phyloP scores from a whole-genome alignment of 805 yeast genomes.

The Ascoidea rubescens region DNA sequence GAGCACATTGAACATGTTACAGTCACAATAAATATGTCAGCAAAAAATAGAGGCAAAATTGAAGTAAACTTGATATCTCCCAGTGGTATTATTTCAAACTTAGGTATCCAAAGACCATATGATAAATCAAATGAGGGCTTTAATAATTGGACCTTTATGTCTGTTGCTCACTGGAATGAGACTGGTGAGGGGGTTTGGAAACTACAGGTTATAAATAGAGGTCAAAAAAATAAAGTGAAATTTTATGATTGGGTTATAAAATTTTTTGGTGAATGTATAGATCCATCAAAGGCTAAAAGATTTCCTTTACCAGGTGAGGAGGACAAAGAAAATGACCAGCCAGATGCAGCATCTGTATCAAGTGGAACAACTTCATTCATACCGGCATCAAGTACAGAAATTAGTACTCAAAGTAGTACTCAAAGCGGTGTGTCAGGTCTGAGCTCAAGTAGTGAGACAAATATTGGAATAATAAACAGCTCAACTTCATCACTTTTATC shows the following conservation, averaged over 20 bases:
- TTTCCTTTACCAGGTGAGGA: conserved; percentile 30
- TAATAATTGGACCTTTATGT: conserved; percentile 79
- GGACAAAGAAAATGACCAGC: conserved; percentile 10
- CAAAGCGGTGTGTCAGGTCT: not conserved
- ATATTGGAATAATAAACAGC: not conserved
- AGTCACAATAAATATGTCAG: conserved; percentile 56
- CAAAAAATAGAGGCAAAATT: conserved; percentile 57
- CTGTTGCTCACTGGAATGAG: conserved; percentile 98
- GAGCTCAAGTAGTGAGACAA: not conserved
- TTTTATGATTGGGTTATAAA: conserved; percentile 64
- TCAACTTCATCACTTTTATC: not conserved
- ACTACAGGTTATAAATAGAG: conserved; percentile 41
- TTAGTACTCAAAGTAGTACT: too few species aligned
- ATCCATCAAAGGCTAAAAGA: conserved; percentile 44
- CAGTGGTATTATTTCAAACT: conserved; percentile 51
- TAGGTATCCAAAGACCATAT: conserved; percentile 51
- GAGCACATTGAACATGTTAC: conserved; percentile 77
- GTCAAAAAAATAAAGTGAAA: conserved; percentile 21
- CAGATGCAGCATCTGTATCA: not conserved
- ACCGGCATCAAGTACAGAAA: conserved; percentile 5
- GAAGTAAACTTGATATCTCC: conserved; percentile 62
- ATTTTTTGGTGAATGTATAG: conserved; percentile 69
- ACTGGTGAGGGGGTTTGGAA: conserved; percentile 72
- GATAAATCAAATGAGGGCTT: conserved; percentile 54
- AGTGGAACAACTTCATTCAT: conserved; percentile 2